Percentiles rank a stretch among this genome's conserved stretches.
phyloP scores from a whole-genome alignment of 2,329 filamentous ascomycete species.

The Ascomycota sp. region DNA sequence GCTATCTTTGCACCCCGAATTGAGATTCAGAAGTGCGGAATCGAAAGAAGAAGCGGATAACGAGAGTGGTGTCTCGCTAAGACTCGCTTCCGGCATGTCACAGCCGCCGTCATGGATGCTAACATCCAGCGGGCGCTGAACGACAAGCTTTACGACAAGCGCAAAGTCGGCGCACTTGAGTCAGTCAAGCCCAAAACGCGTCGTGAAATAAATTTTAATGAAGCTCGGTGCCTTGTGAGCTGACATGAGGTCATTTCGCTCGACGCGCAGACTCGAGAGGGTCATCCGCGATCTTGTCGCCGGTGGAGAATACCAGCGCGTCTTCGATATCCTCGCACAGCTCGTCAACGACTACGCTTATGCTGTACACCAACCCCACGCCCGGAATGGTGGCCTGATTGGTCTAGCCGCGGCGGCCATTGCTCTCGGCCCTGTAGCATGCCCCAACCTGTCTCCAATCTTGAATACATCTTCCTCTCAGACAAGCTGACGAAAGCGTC shows the following conservation, averaged over 20 bases:
- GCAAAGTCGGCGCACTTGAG: conserved; percentile 92
- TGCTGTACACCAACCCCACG: conserved; percentile 89
- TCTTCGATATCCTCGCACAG: conserved; percentile 80
- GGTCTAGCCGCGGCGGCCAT: conserved; percentile 90
- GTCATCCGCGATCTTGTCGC: conserved; percentile 70
- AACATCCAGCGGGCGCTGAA: conserved; percentile 80
- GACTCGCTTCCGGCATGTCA: too few species aligned
- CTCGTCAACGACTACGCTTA: conserved; percentile 96
- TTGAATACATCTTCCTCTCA: background rate
- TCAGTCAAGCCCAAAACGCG: conserved; percentile 26
- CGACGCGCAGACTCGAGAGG: conserved; percentile 56
- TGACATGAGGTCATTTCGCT: too few species aligned
- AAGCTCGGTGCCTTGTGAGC: too few species aligned
- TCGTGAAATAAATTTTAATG: too few species aligned
- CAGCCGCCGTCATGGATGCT: conserved; percentile 47
- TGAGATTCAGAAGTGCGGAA: too few species aligned
- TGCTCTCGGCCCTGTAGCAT: conserved; percentile 68
- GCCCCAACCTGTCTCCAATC: background rate
- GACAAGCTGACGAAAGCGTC: background rate
- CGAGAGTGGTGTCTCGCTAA: too few species aligned
- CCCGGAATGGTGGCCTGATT: conserved; percentile 87
- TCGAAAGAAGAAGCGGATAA: too few species aligned
- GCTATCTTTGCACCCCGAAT: too few species aligned
- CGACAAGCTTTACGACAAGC: conserved; percentile 97
- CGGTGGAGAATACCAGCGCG: conserved; percentile 56